A percentile compares a stretch with the other conserved stretches of the same genome.
phyloP scores from a whole-genome alignment of 1,284 basidiomycete genomes.

The Ganoderma meredithae region DNA sequence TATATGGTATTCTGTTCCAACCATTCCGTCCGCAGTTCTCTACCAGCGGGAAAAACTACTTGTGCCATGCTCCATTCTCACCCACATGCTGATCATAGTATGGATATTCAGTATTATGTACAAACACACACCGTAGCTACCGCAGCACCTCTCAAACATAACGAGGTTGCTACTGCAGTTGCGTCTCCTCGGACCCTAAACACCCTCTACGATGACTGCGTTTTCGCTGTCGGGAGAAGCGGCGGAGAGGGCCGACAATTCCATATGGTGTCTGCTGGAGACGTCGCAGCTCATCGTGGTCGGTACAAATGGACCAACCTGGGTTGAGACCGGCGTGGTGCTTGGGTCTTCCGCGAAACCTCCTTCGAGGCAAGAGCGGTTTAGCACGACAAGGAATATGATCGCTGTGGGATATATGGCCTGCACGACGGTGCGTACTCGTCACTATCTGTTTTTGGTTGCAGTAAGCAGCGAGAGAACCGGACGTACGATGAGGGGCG shows the following conservation, averaged over 20 bases:
- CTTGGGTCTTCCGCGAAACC: not conserved
- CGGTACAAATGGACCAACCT: not conserved
- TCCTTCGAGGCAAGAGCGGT: conserved; percentile 21
- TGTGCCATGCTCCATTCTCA: too few species aligned
- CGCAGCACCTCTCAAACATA: not conserved
- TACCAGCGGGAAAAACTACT: too few species aligned
- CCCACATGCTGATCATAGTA: too few species aligned
- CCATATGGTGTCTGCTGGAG: not conserved
- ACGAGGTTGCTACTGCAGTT: not conserved
- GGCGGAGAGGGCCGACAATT: not conserved
- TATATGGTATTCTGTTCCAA: not conserved
- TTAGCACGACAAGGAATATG: not conserved
- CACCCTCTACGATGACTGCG: not conserved
- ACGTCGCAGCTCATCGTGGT: not conserved
- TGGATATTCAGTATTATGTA: too few species aligned
- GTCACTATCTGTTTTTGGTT: not conserved
- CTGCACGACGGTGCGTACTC: not conserved
- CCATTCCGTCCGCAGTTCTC: too few species aligned
- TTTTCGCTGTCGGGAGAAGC: not conserved
- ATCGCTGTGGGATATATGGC: conserved; percentile 3
- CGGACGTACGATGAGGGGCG: not conserved
- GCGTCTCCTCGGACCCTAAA: not conserved
- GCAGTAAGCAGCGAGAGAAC: not conserved
- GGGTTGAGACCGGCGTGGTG: not conserved
- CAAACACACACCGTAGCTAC: not conserved